Base-by-base conservation (phyloP, 1,139 yeast genomes). In the Nakaseomyces delphensis region DNA sequence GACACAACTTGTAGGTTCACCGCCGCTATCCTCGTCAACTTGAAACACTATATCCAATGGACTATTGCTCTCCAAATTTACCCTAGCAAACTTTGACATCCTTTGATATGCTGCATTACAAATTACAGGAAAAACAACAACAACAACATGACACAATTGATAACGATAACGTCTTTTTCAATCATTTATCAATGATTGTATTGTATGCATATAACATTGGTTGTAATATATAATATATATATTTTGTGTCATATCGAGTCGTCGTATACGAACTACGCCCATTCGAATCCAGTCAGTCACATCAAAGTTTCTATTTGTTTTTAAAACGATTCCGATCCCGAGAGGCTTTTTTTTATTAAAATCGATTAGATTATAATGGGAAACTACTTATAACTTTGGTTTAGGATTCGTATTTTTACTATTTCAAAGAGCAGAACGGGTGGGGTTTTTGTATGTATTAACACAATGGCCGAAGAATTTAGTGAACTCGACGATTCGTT, bases 401-500 rank as follows among this genome's bases (percentile, higher is more conserved):
- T n/a, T n/a, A n/a, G n/a, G n/a, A n/a, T n/a, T n/a, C n/a, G n/a
- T n/a, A n/a, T n/a, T n/a, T n/a, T n/a, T n/a, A n/a, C n/a, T n/a
- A n/a, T n/a, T n/a, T n/a, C n/a, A n/a, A n/a, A n/a, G n/a, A n/a
- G n/a, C n/a, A n/a, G n/a, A n/a, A n/a, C n/a, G n/a, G n/a, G n/a
- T n/a, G n/a, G n/a, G n/a, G n/a, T n/a, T n/a, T n/a, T n/a, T n/a
- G n/a, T n/a, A n/a, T n/a, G n/a, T n/a, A n/a, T n/a, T n/a, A n/a
- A n/a, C n/a, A n/a, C 7, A 14, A 31, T 31, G 35, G 23, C 35
- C 18, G 35, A 31, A 11, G 46, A 73, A 60, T 58, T 59, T 35
- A 48, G 50, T 14, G 53, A 53, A 28, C 51, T 57, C 40, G 77
- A 71, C 28, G 84, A 80, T 50, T 86, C 79, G 49, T 70, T 79